Base-by-base conservation (phyloP, 179 eudicot genomes). In the Drosera spatulata region DNA sequence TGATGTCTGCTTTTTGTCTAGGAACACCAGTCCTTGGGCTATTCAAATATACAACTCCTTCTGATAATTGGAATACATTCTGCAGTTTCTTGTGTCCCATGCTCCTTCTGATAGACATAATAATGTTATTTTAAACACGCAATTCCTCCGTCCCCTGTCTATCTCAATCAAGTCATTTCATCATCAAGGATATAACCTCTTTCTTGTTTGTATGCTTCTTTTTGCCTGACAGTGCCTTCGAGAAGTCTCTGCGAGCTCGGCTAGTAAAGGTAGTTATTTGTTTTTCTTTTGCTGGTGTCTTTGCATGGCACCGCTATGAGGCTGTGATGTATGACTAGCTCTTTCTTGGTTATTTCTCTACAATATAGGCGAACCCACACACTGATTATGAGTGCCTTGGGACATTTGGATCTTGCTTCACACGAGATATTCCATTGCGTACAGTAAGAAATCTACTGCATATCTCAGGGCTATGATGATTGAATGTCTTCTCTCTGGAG, bases 161-260 rank as follows among this genome's bases (percentile, higher is more conserved):
- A 22, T 22, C 1, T 22, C 33, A 22, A 22, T 22, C 1, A 22
- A 22, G 33, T 22, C 33, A 22, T 22, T 22, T 22, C 33, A 22
- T 22, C 33, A 22, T 22, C 33, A 22, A 22, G 33, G 33, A 22
- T 22, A 22, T 22, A 22, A 22, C 33, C 33, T 22, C 53, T 10
- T 22, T 22, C 13, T 46, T 64, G n/a, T 56, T 4, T 3, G 11
- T 13, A 63, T 64, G 49, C 40, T 40, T 53, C 56, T 39, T 22
- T 63, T 43, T 67, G 58, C 73, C 59, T 71, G 80, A 79, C 78
- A 91, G 98, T 68, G 85, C 79, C 58, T 83, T 91, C 58, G 95
- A 88, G 81, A 91, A 88, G 74, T 82, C 98, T 42, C 91, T 91
- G 54, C 82, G 98, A 68, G 88, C 95, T 55, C 84, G 98, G 66